Percentiles rank a stretch among this genome's conserved stretches.
These are phyloP conservation scores for Cylindrotheca closterium DNA, from an alignment of 108 stramenopile genomes.

Conservation along the genomic window DNA sequence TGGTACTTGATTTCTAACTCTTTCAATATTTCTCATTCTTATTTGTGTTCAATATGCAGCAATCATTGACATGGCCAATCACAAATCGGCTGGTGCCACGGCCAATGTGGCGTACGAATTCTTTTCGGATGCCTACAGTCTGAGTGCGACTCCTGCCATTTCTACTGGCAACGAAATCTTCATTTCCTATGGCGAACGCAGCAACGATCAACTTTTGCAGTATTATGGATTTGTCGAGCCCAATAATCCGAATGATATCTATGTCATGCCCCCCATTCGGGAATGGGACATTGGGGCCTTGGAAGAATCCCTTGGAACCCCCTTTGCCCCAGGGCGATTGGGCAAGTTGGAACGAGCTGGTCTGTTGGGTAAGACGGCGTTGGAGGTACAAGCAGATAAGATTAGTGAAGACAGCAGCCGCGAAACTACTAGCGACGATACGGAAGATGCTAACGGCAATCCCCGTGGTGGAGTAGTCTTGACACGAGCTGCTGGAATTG, in stretches of 20 bases:
- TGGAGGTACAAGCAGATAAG: too few species aligned
- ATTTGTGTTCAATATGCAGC: conserved; percentile 12
- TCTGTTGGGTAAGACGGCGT: conserved; percentile 59
- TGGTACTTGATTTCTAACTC: too few species aligned
- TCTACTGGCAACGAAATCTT: conserved; percentile 50
- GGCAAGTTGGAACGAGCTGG: conserved; percentile 78
- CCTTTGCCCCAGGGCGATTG: conserved; percentile 65
- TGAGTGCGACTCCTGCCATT: conserved; percentile 39
- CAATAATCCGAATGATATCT: conserved; percentile 82
- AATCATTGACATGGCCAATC: conserved; percentile 88
- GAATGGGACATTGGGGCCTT: conserved; percentile 80
- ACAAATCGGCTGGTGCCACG: conserved; percentile 49
- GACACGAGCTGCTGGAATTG: conserved; percentile 67
- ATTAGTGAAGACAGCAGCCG: conserved; percentile 9
- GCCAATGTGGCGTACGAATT: conserved; percentile 88
- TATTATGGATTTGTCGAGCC: conserved; percentile 93
- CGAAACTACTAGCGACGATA: conserved; percentile 16
- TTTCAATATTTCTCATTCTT: conserved; percentile 7
- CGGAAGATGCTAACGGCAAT: conserved; percentile 49
- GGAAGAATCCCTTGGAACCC: conserved; percentile 68
- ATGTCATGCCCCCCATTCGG: conserved; percentile 84
- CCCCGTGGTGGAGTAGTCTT: conserved; percentile 76
- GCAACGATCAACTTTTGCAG: conserved; percentile 90
- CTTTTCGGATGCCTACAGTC: conserved; percentile 81
- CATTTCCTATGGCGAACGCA: conserved; percentile 85